A percentile compares a stretch with the other conserved stretches of the same genome.
Evolutionary conservation across 495 filamentous ascomycete genomes (phyloP).

Genomic region (Glarea lozoyensis): DNA sequence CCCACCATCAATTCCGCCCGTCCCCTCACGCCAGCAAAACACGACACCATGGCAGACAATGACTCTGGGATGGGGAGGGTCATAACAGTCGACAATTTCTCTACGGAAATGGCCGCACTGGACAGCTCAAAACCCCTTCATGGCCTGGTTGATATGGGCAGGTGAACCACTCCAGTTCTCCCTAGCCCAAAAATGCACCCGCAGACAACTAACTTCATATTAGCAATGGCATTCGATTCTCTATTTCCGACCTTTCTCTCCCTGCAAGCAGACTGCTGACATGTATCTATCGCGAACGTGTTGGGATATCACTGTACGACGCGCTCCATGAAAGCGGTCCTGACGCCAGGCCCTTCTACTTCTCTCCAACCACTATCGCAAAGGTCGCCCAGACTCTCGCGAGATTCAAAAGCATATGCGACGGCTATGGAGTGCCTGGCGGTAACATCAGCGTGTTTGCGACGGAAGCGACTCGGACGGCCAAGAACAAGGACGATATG

Average conservation of each 20-base stretch:
- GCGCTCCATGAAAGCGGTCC: constrained; percentile 44
- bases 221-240: constrained; percentile 94
- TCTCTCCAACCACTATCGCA: constrained; percentile 53
- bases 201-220: constrained; percentile 1
- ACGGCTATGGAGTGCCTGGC: constrained; percentile 50
- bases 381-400: constrained; percentile 53
- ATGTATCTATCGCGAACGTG: constrained; percentile 69
- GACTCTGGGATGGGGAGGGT: constrained; percentile 30
- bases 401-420: constrained; percentile 67
- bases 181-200: neutral
- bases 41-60: constrained; percentile 12
- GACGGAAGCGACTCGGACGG: constrained; percentile 81
- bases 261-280: constrained; percentile 62
- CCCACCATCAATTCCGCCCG: too few relatives aligned
- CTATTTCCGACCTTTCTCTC: constrained; percentile 69
- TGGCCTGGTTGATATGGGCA: constrained; percentile 67
- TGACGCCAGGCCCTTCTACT: constrained; percentile 38
- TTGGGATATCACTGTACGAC: constrained; percentile 83
- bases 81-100: constrained; percentile 42
- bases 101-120: constrained; percentile 38
- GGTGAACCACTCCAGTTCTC: constrained; percentile 33
- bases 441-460: constrained; percentile 65
- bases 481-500: constrained; percentile 64
- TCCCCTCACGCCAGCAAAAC: too few relatives aligned
- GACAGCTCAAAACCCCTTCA: constrained; percentile 37